Evolutionary conservation across 371 early-diverging fungal genomes (phyloP).

Genomic region (Chytridiales sp.): DNA sequence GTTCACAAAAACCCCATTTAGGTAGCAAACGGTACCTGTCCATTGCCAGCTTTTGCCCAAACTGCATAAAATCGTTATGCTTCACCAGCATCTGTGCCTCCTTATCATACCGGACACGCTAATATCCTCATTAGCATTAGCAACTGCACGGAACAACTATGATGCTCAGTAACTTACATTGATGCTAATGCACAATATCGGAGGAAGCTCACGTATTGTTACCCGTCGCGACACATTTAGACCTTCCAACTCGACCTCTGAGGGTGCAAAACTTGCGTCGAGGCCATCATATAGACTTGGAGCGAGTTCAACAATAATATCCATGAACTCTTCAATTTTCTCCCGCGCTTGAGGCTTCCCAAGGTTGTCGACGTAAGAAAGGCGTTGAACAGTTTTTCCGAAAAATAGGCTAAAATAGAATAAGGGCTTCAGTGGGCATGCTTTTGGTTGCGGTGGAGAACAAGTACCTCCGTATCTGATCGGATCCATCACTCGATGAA

Average conservation of each 20-base stretch:
- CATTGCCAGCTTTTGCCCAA: constrained; percentile 55
- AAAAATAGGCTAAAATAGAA: constrained; percentile 51
- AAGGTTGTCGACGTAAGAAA: constrained; percentile 50
- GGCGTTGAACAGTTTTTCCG: constrained; percentile 62
- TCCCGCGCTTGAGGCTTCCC: constrained; percentile 41
- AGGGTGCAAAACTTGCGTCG: constrained; percentile 62
- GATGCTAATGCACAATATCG: constrained; percentile 63
- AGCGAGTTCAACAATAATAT: constrained; percentile 63
- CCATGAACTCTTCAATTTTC: constrained; percentile 64
- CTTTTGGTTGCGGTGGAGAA: too few relatives aligned
- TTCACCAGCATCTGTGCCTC: constrained; percentile 60
- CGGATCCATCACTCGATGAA: too few relatives aligned
- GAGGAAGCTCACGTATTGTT: constrained; percentile 55
- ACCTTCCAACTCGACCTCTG: constrained; percentile 51
- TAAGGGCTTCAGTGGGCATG: neutral
- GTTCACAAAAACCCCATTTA: too few relatives aligned
- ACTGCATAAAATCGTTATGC: constrained; percentile 60
- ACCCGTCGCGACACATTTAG: constrained; percentile 56
- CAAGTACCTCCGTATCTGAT: too few relatives aligned
- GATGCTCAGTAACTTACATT: constrained; percentile 41
- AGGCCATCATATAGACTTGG: constrained; percentile 62
- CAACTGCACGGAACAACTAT: neutral
- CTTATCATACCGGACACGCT: constrained; percentile 70
- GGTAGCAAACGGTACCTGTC: constrained; percentile 64
- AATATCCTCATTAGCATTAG: neutral